Percentiles rank a stretch among this genome's conserved stretches.
These are phyloP conservation scores for Diaporthe sp. DNA, from an alignment of 2,329 filamentous ascomycete species.

Conservation along the genomic window DNA sequence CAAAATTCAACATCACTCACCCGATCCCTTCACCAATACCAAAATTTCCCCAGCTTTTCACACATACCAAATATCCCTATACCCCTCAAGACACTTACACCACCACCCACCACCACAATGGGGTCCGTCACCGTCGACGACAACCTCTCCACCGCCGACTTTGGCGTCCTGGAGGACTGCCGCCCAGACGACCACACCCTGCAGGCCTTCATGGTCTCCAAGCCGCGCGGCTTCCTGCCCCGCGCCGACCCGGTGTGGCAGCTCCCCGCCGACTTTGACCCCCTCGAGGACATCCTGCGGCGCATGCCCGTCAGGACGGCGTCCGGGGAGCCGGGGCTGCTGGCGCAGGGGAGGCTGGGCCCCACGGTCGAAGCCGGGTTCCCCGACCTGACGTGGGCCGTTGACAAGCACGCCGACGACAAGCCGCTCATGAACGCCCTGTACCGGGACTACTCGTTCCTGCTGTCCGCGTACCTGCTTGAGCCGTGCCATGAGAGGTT, in stretches of 20 bases:
- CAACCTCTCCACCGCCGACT: constrained; percentile 53
- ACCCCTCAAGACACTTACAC: not conserved
- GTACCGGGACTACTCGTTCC: constrained; percentile 92
- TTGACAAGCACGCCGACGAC: constrained; percentile 81
- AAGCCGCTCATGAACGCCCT: constrained; percentile 86
- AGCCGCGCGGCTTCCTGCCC: constrained; percentile 80
- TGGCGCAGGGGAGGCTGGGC: constrained; percentile 81
- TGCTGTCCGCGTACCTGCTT: constrained; percentile 89
- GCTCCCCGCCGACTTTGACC: constrained; percentile 81
- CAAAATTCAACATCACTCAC: not conserved
- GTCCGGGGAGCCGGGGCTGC: constrained; percentile 81
- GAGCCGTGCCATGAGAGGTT: constrained; percentile 89
- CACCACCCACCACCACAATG: no score
- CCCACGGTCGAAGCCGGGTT: constrained; percentile 80
- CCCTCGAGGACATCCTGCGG: constrained; percentile 79
- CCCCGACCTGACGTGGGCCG: constrained; percentile 79
- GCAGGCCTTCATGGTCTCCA: constrained; percentile 85
- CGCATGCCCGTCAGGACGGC: constrained; percentile 84
- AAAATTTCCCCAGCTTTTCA: constrained; percentile 26
- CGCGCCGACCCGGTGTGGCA: constrained; percentile 72
- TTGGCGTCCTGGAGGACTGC: constrained; percentile 75
- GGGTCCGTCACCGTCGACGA: constrained; percentile 53
- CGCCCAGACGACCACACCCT: constrained; percentile 73
- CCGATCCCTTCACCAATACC: not conserved
- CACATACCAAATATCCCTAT: constrained; percentile 33